These are phyloP conservation scores for Pelargonium cotyledonis DNA, from an alignment of 441 rosid genomes.

Conservation along the genomic window DNA sequence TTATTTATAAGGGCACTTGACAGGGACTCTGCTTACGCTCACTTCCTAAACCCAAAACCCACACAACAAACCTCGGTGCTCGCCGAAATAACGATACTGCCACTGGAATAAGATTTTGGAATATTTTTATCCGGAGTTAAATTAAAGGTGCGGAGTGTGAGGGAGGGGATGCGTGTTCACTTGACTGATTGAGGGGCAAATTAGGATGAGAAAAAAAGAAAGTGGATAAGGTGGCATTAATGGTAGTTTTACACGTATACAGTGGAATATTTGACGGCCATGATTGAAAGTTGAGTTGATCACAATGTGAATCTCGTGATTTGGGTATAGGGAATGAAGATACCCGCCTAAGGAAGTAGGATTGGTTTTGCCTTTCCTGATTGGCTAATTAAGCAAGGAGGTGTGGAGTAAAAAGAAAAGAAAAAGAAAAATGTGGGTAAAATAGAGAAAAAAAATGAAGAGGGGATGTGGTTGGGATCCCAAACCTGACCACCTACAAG, in stretches of 20 bases:
- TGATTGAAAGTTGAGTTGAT: neutral
- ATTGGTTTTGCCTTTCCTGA: constrained; percentile 30
- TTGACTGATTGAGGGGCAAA: neutral
- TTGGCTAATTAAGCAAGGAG: constrained; percentile 22
- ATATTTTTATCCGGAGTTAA: neutral
- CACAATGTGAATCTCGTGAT: neutral
- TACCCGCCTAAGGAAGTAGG: neutral
- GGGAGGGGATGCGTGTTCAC: neutral
- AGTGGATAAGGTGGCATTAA: neutral
- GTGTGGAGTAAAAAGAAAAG: neutral
- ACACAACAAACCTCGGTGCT: neutral
- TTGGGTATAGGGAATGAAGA: neutral
- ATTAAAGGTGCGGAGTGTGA: neutral
- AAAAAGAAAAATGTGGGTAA: neutral
- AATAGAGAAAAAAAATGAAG: neutral
- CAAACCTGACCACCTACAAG: constrained; percentile 12
- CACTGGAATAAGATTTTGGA: neutral
- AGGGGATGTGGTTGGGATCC: neutral
- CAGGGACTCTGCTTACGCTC: neutral
- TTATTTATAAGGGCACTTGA: constrained; percentile 1
- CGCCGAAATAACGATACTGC: neutral
- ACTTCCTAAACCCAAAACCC: neutral
- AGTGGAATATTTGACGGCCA: neutral
- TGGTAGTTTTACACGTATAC: neutral
- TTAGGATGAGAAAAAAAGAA: neutral